Percentiles rank a stretch among this genome's conserved stretches.
These are phyloP conservation scores for Stentor roeselii DNA, from an alignment of 73 alveolate genomes.

Conservation along the genomic window DNA sequence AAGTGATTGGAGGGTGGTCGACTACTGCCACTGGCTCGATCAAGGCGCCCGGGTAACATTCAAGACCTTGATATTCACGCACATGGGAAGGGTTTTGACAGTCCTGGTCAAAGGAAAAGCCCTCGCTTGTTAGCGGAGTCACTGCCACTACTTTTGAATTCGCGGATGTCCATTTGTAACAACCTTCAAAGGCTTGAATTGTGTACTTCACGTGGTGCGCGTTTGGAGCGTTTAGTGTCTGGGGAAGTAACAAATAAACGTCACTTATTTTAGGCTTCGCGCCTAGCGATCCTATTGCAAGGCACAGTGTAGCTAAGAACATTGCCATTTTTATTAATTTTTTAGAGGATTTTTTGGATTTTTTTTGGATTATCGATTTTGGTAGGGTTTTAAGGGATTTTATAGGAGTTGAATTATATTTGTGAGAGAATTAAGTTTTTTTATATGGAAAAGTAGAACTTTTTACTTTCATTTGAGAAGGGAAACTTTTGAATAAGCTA, in stretches of 20 bases:
- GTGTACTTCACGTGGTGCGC: constrained; percentile 28
- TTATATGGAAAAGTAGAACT: too few species aligned
- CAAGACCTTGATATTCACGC: constrained; percentile 27
- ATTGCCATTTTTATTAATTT: neutral
- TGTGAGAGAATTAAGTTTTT: too few species aligned
- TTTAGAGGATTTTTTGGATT: too few species aligned
- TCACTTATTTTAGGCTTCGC: constrained; percentile 22
- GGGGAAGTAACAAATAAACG: constrained; percentile 15
- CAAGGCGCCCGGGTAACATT: constrained; percentile 32
- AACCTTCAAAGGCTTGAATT: constrained; percentile 52
- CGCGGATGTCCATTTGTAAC: constrained; percentile 47
- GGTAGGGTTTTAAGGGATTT: too few species aligned
- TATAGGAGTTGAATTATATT: too few species aligned
- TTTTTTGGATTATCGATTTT: too few species aligned
- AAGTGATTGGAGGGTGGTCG: constrained; percentile 41
- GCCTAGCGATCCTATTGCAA: neutral
- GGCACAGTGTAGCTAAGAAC: neutral
- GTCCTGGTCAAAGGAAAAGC: neutral
- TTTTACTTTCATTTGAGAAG: too few species aligned
- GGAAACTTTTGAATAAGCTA: too few species aligned
- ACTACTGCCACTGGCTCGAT: constrained; percentile 29
- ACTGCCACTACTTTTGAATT: constrained; percentile 27
- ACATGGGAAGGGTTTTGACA: neutral
- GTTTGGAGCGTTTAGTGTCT: constrained; percentile 20
- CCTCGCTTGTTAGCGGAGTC: neutral